Conservation (phyloP, 371 early-diverging fungal genomes). For the Rhizopus arrhizus region DNA sequence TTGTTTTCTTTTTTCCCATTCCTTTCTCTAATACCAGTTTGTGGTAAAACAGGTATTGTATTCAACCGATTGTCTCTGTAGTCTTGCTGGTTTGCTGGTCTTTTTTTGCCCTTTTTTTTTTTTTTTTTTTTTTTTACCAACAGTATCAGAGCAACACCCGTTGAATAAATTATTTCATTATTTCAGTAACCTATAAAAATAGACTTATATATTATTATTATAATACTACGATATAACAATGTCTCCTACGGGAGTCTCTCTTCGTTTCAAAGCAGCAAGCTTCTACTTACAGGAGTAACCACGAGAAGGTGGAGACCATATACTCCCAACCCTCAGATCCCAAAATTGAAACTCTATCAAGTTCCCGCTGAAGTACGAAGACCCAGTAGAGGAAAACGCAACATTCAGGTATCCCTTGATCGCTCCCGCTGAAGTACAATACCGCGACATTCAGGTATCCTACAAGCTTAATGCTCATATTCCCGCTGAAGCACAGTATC, state of each 20-base stretch:
- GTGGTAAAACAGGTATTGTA: slow-evolving; percentile 12
- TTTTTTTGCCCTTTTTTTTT: slow-evolving; percentile 12
- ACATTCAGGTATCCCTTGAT: slow-evolving; percentile 16
- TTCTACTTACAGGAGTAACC: slow-evolving; percentile 23
- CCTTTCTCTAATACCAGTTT: slow-evolving; percentile 16
- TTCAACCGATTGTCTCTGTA: slow-evolving; percentile 12
- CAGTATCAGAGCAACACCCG: slow-evolving; percentile 4
- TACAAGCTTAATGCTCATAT: slow-evolving; percentile 14
- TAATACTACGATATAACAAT: slow-evolving; percentile 20
- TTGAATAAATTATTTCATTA: slow-evolving; percentile 9
- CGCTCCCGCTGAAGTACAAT: slow-evolving; percentile 16
- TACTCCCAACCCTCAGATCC: slow-evolving; percentile 23
- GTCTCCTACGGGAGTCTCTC: slow-evolving; percentile 12
- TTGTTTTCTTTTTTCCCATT: slow-evolving; percentile 10
- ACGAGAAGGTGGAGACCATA: slow-evolving; percentile 19
- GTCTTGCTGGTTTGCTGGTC: slow-evolving; percentile 16
- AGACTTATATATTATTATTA: slow-evolving; percentile 4
- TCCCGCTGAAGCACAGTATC: slow-evolving; percentile 13
- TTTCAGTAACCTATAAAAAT: slow-evolving; percentile 17
- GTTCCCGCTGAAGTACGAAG: slow-evolving; percentile 21
- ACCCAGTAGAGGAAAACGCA: slow-evolving; percentile 26
- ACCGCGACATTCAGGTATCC: slow-evolving; percentile 13
- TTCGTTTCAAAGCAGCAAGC: slow-evolving; percentile 23
- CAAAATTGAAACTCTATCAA: slow-evolving; percentile 14
- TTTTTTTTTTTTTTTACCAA: neutral